Evolutionary conservation across 345 rosid genomes (phyloP), one percentile per base, ranked within the genome.

Genomic region (Heritiera fomes): DNA sequence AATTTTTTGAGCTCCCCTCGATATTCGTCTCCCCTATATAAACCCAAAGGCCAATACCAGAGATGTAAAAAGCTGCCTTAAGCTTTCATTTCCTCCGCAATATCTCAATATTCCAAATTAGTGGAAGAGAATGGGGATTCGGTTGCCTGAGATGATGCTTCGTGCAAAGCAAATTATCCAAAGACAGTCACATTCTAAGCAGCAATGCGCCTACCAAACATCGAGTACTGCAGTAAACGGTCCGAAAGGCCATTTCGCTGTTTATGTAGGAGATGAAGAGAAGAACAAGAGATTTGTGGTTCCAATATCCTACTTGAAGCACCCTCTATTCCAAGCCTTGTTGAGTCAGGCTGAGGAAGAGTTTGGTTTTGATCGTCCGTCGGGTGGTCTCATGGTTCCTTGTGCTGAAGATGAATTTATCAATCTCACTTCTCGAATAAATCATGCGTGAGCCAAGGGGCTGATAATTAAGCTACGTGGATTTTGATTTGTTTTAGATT

Each of bases 301-400:
- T 23, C 93, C 92, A 23, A 0, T 89, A 6, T 85, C 88, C 15
- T 85, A 79, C 55, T 67, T 86, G 77, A 86, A 61, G 61, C 80
- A 86, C 1, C 86, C 94, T 74, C 79, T 82, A 0, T 89, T 92
- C 43, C 93, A 85, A 66, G 85, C 78, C 23, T 70, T 88, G 76
- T 85, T 90, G 40, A 80, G 77, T 2, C 83, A 79, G 77, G 83
- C 88, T 0, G 93, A 86, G 14, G 89, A 92, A 77, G 93, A 89
- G 76, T 86, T 85, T 23, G 90, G 93, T 0, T 86, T 82, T 13
- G 75, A 87, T 56, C 87, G 86, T 84, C 92, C 88, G 0, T 86
- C 75, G 79, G 91, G 90, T 1, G 88, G 90, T 40, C 80, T 92
- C 40, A 89, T 87, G 9, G 84, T 90, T 47, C 93, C 92, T 10